Evolutionary conservation across 2,329 filamentous ascomycete species (phyloP).

Genomic region (Exophiala lecanii-corni): DNA sequence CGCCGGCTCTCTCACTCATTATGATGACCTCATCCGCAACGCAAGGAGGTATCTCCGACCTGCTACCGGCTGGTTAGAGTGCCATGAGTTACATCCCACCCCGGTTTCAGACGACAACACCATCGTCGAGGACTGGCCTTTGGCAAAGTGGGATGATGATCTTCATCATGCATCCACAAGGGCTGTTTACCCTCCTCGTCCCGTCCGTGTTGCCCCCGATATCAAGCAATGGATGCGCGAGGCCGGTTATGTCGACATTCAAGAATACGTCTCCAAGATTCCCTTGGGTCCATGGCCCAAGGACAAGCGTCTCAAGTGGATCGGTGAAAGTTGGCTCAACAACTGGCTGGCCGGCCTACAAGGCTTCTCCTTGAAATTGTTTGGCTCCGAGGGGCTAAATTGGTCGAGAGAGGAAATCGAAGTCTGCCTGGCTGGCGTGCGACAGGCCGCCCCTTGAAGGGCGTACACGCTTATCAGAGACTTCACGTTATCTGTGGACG

Average conservation of each 20-base stretch:
- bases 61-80: constrained; percentile 47
- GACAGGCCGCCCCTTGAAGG: constrained; percentile 38
- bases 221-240: constrained; percentile 52
- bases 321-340: constrained; percentile 47
- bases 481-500: constrained; percentile 36
- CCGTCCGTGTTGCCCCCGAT: constrained; percentile 51
- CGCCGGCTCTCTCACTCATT: constrained; percentile 55
- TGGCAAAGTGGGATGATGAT: constrained; percentile 47
- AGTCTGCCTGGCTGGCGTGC: constrained; percentile 42
- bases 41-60: constrained; percentile 51
- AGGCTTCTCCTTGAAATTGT: constrained; percentile 42
- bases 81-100: constrained; percentile 42
- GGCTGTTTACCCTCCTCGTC: constrained; percentile 38
- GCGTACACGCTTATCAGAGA: constrained; percentile 39
- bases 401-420: constrained; percentile 45
- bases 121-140: constrained; percentile 45
- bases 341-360: constrained; percentile 43
- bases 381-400: constrained; percentile 34
- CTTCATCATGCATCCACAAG: constrained; percentile 42
- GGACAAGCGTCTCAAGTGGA: constrained; percentile 43
- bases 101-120: constrained; percentile 51
- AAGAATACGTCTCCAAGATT: constrained; percentile 50
- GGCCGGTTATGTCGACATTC: constrained; percentile 55
- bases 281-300: constrained; percentile 50
- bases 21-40: constrained; percentile 51